phyloP scores from a whole-genome alignment of 805 yeast species.

The Candida sakaeoensis region DNA sequence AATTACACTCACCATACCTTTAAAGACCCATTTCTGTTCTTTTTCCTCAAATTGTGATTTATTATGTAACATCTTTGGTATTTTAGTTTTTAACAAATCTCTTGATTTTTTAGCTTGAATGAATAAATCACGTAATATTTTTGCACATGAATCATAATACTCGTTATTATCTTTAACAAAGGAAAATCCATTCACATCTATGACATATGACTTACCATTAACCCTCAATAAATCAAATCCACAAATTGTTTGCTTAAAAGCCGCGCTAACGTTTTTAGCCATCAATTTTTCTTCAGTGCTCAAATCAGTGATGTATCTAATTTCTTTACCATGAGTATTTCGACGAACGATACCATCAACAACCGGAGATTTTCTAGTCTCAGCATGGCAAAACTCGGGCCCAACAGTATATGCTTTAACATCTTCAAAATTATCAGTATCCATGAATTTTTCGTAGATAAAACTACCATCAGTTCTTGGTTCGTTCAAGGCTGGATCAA shows the following conservation, averaged over 20 bases:
- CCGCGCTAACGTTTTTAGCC: constrained; percentile 71
- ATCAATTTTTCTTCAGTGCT: constrained; percentile 70
- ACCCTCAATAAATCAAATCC: constrained; percentile 94
- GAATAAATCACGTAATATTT: constrained; percentile 72
- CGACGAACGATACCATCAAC: constrained; percentile 99
- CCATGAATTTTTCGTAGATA: constrained; percentile 93
- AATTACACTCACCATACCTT: constrained; percentile 85
- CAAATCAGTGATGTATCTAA: constrained; percentile 81
- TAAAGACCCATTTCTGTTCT: constrained; percentile 93
- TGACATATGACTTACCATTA: constrained; percentile 82
- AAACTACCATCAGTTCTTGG: constrained; percentile 91
- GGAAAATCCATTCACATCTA: constrained; percentile 97
- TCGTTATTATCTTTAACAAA: constrained; percentile 89
- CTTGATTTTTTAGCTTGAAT: constrained; percentile 46
- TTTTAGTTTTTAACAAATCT: constrained; percentile 35
- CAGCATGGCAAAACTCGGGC: constrained; percentile 88
- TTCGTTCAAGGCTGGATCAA: constrained; percentile 68
- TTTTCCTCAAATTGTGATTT: constrained; percentile 49
- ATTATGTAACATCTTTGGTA: constrained; percentile 31
- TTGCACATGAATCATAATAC: constrained; percentile 82
- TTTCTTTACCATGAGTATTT: constrained; percentile 96
- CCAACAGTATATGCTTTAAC: constrained; percentile 99
- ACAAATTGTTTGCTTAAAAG: constrained; percentile 90
- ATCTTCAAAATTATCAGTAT: constrained; percentile 96
- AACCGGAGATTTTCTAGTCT: constrained; percentile 96